phyloP scores from a whole-genome alignment of 2,329 filamentous ascomycete genomes.

The Aspergillus hiratsukae region DNA sequence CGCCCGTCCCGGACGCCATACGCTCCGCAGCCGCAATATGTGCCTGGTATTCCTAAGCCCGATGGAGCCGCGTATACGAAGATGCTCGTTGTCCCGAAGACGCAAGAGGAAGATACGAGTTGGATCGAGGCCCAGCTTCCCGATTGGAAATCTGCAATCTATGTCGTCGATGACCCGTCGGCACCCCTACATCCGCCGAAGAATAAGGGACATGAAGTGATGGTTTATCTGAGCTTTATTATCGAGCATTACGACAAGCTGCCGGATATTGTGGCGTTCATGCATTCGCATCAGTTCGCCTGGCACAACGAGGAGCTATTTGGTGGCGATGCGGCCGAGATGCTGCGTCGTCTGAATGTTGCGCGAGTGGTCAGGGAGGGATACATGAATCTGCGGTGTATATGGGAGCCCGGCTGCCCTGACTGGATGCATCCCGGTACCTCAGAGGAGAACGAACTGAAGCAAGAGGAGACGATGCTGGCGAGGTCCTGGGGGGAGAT shows the following conservation, averaged over 20 bases:
- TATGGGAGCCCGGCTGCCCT: conserved; percentile 55
- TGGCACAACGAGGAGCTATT: conserved; percentile 59
- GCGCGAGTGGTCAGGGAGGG: conserved; percentile 50
- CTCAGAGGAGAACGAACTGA: conserved; percentile 36
- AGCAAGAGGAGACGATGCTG: conserved; percentile 46
- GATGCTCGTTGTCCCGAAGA: conserved; percentile 51
- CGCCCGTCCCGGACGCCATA: conserved; percentile 16
- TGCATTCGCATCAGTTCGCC: conserved; percentile 53
- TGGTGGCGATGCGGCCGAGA: conserved; percentile 47
- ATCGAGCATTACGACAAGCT: conserved; percentile 59
- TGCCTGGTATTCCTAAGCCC: conserved; percentile 38
- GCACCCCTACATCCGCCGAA: conserved; percentile 49
- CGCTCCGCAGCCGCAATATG: conserved; percentile 29
- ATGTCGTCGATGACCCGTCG: conserved; percentile 50
- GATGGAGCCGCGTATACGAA: conserved; percentile 50
- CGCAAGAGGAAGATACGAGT: conserved; percentile 47
- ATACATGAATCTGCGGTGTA: conserved; percentile 59
- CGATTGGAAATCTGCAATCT: conserved; percentile 46
- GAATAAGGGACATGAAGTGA: conserved; percentile 60
- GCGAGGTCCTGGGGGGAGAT: conserved; percentile 46
- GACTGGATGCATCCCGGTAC: conserved; percentile 52
- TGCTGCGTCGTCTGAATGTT: conserved; percentile 49
- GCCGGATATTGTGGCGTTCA: conserved; percentile 56
- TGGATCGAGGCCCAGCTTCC: conserved; percentile 54
- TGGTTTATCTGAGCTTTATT: conserved; percentile 59